phyloP scores from a whole-genome alignment of 2,329 filamentous ascomycete genomes.

The Apiospora sp. region DNA sequence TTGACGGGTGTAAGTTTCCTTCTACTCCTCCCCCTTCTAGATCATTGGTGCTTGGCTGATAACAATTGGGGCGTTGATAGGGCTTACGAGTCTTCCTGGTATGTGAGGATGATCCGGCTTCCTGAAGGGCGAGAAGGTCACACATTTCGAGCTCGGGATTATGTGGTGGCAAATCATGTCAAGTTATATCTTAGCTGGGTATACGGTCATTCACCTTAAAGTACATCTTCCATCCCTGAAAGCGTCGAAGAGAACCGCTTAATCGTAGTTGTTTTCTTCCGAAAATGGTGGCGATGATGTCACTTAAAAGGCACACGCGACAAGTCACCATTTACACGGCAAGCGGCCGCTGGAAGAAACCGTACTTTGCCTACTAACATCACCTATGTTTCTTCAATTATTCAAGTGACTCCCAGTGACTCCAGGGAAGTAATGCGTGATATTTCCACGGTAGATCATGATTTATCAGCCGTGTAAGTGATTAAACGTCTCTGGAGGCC shows the following conservation, averaged over 20 bases:
- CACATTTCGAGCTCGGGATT: neutral
- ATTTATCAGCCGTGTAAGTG: neutral
- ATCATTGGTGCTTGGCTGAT: neutral
- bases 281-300: neutral
- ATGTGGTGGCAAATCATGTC: neutral
- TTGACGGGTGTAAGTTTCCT: constrained; percentile 36
- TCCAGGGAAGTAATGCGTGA: too few species aligned
- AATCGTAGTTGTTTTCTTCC: neutral
- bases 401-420: too few species aligned
- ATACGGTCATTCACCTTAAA: neutral
- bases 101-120: neutral
- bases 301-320: neutral
- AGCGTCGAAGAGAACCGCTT: neutral
- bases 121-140: neutral
- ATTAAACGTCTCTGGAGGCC: neutral
- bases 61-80: neutral
- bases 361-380: too few species aligned
- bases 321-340: neutral
- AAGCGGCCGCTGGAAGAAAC: too few species aligned
- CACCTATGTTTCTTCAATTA: too few species aligned
- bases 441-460: too few species aligned
- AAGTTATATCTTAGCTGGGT: neutral
- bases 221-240: neutral
- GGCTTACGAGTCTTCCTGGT: constrained; percentile 10
- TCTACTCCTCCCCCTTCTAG: neutral